Percentiles rank a stretch among this genome's conserved stretches.
Evolutionary conservation across 441 rosid genomes (phyloP).

Genomic region (Pelargonium australe): DNA sequence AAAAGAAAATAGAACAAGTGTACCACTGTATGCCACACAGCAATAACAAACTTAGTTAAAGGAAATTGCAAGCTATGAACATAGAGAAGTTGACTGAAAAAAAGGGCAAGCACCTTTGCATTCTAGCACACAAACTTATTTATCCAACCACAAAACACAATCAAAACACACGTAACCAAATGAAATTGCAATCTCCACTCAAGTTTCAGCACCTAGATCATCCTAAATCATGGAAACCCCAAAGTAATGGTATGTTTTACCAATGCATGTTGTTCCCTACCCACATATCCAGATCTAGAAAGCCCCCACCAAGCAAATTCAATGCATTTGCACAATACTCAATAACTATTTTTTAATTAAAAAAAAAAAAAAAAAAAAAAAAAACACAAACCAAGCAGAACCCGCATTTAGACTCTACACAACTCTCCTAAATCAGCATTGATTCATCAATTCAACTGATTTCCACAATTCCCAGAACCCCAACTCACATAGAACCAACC

Average conservation of each 20-base stretch:
- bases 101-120: too few species aligned
- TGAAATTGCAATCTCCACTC: background rate
- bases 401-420: too few species aligned
- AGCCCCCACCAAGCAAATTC: conserved; percentile 5
- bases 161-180: background rate
- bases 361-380: too few species aligned
- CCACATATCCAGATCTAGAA: background rate
- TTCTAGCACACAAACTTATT: background rate
- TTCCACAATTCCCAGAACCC: too few species aligned
- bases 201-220: background rate
- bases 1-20: background rate
- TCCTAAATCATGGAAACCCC: background rate
- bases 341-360: background rate
- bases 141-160: background rate
- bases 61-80: background rate
- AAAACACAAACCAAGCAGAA: background rate
- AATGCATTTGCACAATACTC: background rate
- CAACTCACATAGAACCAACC: too few species aligned
- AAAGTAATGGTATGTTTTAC: background rate
- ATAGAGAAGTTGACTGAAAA: background rate
- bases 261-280: background rate
- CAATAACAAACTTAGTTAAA: background rate
- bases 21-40: background rate
- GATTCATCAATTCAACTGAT: too few species aligned
- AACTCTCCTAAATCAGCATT: too few species aligned